Percentiles rank a stretch among this genome's conserved stretches.
Evolutionary conservation across 2,329 filamentous ascomycete species (phyloP).

Genomic region (Botryotinia convoluta): DNA sequence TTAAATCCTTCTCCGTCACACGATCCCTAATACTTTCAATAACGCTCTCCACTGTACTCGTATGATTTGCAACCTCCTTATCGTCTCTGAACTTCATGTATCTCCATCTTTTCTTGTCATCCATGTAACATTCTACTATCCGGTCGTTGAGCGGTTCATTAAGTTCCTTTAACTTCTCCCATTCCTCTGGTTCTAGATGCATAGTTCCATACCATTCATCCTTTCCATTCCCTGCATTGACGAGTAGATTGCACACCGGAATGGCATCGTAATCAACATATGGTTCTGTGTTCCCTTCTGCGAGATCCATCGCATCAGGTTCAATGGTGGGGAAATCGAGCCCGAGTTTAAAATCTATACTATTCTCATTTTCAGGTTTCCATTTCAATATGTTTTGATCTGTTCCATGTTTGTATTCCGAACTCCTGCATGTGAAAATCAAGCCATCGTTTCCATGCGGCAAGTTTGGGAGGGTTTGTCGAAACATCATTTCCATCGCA

Average conservation of each 20-base stretch:
- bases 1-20: slow-evolving; percentile 78
- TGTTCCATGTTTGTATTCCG: slow-evolving; percentile 84
- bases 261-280: slow-evolving; percentile 77
- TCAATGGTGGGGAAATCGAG: slow-evolving; percentile 73
- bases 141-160: slow-evolving; percentile 76
- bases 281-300: slow-evolving; percentile 60
- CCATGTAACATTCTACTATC: slow-evolving; percentile 87
- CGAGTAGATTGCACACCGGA: slow-evolving; percentile 70
- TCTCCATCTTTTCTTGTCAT: slow-evolving; percentile 73
- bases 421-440: slow-evolving; percentile 93
- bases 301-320: slow-evolving; percentile 64
- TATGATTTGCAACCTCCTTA: slow-evolving; percentile 88
- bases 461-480: slow-evolving; percentile 75
- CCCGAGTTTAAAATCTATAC: slow-evolving; percentile 82
- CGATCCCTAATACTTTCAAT: slow-evolving; percentile 85
- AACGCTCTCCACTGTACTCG: slow-evolving; percentile 78
- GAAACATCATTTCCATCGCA: slow-evolving; percentile 88
- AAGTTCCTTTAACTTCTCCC: slow-evolving; percentile 75
- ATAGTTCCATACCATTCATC: slow-evolving; percentile 61
- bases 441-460: slow-evolving; percentile 94
- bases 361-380: slow-evolving; percentile 95
- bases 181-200: slow-evolving; percentile 71
- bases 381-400: slow-evolving; percentile 95
- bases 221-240: slow-evolving; percentile 60
- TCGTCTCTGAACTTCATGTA: slow-evolving; percentile 90